Evolutionary conservation across 1,139 yeast genomes (phyloP).

Genomic region (Hansenula anomala): DNA sequence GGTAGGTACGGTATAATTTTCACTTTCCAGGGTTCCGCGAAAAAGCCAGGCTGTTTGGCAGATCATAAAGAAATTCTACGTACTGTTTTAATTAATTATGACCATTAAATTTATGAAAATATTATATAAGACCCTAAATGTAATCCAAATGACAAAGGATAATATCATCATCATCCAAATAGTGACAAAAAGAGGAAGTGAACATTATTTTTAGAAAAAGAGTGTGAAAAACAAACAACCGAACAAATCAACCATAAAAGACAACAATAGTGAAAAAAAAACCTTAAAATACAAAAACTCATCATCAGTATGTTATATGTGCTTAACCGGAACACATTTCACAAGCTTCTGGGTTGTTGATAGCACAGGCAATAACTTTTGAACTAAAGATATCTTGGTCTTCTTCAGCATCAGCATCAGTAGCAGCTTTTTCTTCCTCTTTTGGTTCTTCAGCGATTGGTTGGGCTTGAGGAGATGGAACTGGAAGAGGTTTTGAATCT

Average conservation of each 20-base stretch:
- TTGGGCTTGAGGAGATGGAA: conserved; percentile 13
- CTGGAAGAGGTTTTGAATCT: conserved; percentile 16
- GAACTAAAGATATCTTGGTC: conserved; percentile 79
- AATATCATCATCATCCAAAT: background rate
- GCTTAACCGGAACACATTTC: conserved; percentile 96
- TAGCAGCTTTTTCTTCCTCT: conserved; percentile 21
- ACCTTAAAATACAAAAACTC: background rate
- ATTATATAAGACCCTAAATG: background rate
- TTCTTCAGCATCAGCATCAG: conserved; percentile 27
- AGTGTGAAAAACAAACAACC: background rate
- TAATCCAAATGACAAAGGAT: background rate
- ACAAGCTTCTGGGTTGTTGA: conserved; percentile 94
- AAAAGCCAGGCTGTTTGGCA: too few relatives aligned
- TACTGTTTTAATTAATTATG: too few relatives aligned
- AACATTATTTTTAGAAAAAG: background rate
- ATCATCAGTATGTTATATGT: background rate
- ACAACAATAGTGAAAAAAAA: background rate
- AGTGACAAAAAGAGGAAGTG: conserved; percentile 1
- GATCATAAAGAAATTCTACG: too few relatives aligned
- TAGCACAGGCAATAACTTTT: conserved; percentile 93
- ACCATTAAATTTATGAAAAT: conserved; percentile 1
- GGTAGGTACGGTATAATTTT: too few relatives aligned
- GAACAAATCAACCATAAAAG: background rate
- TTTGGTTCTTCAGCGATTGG: conserved; percentile 20
- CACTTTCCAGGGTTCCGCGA: too few relatives aligned